Conservation (phyloP, 352 stramenopile species). For the Pythium oligandrum region DNA sequence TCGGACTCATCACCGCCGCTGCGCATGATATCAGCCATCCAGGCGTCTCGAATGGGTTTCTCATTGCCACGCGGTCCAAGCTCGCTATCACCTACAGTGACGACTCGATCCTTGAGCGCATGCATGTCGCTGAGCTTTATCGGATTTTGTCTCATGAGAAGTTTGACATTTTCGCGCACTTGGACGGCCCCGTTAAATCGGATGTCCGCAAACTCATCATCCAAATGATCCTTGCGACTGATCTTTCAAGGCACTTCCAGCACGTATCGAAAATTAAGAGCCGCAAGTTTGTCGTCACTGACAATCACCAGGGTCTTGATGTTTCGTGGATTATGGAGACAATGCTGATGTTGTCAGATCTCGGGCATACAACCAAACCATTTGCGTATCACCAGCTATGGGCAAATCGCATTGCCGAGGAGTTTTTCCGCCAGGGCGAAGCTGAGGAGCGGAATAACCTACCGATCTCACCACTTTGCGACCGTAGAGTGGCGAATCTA, state of each 20-base stretch:
- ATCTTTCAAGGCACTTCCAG: slow-evolving; percentile 67
- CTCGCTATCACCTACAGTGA: slow-evolving; percentile 93
- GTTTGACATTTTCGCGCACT: slow-evolving; percentile 56
- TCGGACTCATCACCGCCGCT: slow-evolving; percentile 77
- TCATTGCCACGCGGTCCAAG: slow-evolving; percentile 83
- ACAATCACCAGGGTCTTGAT: slow-evolving; percentile 42
- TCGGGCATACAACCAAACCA: slow-evolving; percentile 62
- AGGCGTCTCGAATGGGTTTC: slow-evolving; percentile 89
- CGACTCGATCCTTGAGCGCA: slow-evolving; percentile 80
- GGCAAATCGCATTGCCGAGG: slow-evolving; percentile 59
- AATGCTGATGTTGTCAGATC: slow-evolving; percentile 60
- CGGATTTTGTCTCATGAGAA: slow-evolving; percentile 55
- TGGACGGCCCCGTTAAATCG: slow-evolving; percentile 23
- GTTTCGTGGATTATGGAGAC: slow-evolving; percentile 71
- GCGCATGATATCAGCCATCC: slow-evolving; percentile 92
- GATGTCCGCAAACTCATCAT: slow-evolving; percentile 69
- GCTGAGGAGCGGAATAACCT: slow-evolving; percentile 49
- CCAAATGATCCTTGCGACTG: slow-evolving; percentile 72
- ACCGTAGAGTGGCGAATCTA: slow-evolving; percentile 53
- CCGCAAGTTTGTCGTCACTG: slow-evolving; percentile 48
- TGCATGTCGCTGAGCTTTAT: slow-evolving; percentile 67
- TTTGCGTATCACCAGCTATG: slow-evolving; percentile 57
- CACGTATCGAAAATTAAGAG: slow-evolving; percentile 71
- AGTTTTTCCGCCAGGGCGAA: slow-evolving; percentile 66
- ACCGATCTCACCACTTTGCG: slow-evolving; percentile 53